Evolutionary conservation across 1,284 basidiomycete genomes (phyloP).

Genomic region (Pterula multifida): DNA sequence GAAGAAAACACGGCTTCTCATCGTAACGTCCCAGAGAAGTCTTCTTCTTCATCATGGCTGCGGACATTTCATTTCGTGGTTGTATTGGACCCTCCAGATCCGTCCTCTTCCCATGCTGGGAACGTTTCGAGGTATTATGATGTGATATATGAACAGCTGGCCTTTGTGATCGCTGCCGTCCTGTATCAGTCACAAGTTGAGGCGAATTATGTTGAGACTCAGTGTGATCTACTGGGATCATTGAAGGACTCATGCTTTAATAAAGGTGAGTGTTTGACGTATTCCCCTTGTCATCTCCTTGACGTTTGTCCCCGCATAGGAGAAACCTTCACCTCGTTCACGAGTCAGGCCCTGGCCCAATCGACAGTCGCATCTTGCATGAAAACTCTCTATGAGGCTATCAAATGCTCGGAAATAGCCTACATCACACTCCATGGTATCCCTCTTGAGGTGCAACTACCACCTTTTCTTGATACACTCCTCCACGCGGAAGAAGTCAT

Average conservation of each 20-base stretch:
- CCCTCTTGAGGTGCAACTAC: conserved; percentile 71
- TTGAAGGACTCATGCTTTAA: conserved; percentile 58
- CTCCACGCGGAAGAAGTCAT: conserved; percentile 45
- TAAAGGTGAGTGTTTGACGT: conserved; percentile 32
- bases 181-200: conserved; percentile 79
- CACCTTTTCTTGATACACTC: conserved; percentile 61
- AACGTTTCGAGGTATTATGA: conserved; percentile 72
- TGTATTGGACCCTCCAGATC: conserved; percentile 83
- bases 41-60: conserved; percentile 30
- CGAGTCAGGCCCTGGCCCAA: conserved; percentile 42
- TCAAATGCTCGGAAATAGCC: conserved; percentile 61
- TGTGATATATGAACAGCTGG: conserved; percentile 77
- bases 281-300: background rate
- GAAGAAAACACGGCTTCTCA: conserved; percentile 22
- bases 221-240: conserved; percentile 57
- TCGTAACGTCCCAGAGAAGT: conserved; percentile 18
- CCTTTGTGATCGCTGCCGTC: conserved; percentile 80
- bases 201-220: conserved; percentile 69
- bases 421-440: conserved; percentile 66
- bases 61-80: conserved; percentile 83
- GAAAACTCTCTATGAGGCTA: conserved; percentile 62
- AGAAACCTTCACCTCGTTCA: conserved; percentile 42
- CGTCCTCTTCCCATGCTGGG: conserved; percentile 67
- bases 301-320: conserved; percentile 23
- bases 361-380: conserved; percentile 69